Evolutionary conservation across 768 basidiomycete species (phyloP).

Genomic region (Cyclocybe cylindracea): DNA sequence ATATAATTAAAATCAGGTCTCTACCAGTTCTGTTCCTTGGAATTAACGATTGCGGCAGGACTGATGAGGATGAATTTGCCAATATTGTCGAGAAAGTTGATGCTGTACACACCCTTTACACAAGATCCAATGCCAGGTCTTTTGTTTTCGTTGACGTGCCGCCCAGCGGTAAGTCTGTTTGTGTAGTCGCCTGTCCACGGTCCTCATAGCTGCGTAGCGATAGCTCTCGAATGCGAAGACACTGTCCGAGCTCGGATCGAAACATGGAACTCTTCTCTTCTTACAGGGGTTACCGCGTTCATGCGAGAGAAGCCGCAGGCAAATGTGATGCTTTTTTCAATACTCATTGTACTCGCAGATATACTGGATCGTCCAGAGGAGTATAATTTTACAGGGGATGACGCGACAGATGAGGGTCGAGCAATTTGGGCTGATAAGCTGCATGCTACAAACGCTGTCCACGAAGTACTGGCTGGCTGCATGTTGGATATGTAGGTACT

Average conservation of each 20-base stretch:
- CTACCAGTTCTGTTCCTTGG: constrained; percentile 32
- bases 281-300: constrained; percentile 21
- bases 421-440: constrained; percentile 40
- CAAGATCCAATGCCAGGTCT: constrained; percentile 31
- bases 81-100: constrained; percentile 25
- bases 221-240: not conserved
- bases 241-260: constrained; percentile 8
- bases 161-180: constrained; percentile 28
- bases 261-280: constrained; percentile 33
- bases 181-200: not conserved
- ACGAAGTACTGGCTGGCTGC: constrained; percentile 28
- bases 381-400: constrained; percentile 31
- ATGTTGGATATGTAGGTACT: too few relatives aligned
- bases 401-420: constrained; percentile 26
- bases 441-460: constrained; percentile 34
- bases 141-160: constrained; percentile 40
- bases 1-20: not conserved
- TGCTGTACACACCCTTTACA: constrained; percentile 27
- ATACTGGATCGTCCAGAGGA: constrained; percentile 34
- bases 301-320: constrained; percentile 17
- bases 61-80: constrained; percentile 26
- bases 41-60: constrained; percentile 40
- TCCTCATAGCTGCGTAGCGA: not conserved
- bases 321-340: constrained; percentile 33
- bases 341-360: constrained; percentile 26